Evolutionary conservation across 495 filamentous ascomycete genomes (phyloP).

Genomic region (Tuber brumale): DNA sequence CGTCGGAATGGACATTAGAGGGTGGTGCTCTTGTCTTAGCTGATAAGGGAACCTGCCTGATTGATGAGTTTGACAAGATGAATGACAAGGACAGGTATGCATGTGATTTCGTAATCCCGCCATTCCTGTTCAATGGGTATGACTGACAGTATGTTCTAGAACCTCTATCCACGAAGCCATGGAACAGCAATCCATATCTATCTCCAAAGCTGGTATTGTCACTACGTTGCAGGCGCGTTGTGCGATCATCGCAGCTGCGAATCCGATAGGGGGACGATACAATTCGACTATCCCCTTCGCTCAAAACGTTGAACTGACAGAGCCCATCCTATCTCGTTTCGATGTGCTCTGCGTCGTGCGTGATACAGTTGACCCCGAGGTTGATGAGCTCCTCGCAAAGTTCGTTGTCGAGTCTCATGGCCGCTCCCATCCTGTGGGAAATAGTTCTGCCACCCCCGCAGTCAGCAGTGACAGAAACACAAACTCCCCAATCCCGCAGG

Average conservation of each 20-base stretch:
- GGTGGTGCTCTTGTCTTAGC: constrained; percentile 93
- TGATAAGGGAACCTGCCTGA: constrained; percentile 90
- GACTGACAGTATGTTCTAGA: constrained; percentile 42
- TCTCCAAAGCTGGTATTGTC: constrained; percentile 98
- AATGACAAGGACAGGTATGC: constrained; percentile 79
- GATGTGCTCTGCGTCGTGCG: constrained; percentile 96
- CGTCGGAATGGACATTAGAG: constrained; percentile 96
- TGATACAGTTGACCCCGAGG: constrained; percentile 91
- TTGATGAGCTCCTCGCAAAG: constrained; percentile 87
- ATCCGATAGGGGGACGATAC: constrained; percentile 93
- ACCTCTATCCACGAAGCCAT: constrained; percentile 99
- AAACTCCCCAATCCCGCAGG: constrained; percentile 63
- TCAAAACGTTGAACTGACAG: constrained; percentile 92
- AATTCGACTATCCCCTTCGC: constrained; percentile 93
- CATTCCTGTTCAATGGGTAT: neutral
- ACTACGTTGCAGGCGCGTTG: constrained; percentile 97
- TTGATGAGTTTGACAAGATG: constrained; percentile 99
- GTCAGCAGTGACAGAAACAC: neutral
- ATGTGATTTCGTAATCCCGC: neutral
- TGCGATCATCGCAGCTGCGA: constrained; percentile 93
- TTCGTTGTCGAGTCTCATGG: constrained; percentile 94
- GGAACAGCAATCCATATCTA: constrained; percentile 99
- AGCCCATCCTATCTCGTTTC: constrained; percentile 97
- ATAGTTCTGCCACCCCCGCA: constrained; percentile 13
- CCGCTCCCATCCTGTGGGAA: constrained; percentile 65